Percentiles rank a stretch among this genome's conserved stretches.
These are phyloP conservation scores for Sanghuangporus sanghuang DNA, from an alignment of 1,284 basidiomycete genomes.

Conservation along the genomic window DNA sequence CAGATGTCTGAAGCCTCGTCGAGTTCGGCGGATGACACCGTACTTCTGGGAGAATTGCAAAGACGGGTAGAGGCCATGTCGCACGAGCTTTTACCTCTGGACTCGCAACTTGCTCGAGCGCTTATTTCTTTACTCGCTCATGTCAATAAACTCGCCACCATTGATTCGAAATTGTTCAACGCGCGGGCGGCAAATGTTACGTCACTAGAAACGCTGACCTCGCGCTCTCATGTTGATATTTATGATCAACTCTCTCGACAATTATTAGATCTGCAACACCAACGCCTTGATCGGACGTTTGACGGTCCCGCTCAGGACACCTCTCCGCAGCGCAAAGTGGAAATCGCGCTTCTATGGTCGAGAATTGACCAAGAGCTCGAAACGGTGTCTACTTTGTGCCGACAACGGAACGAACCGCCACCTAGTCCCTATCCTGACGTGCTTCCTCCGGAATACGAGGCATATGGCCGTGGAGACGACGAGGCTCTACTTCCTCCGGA, in stretches of 20 bases:
- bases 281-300: slow-evolving; percentile 37
- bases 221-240: slow-evolving; percentile 35
- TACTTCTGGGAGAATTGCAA: slow-evolving; percentile 60
- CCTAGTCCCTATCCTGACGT: slow-evolving; percentile 30
- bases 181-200: slow-evolving; percentile 22
- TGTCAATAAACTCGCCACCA: slow-evolving; percentile 51
- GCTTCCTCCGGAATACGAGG: slow-evolving; percentile 68
- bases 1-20: slow-evolving; percentile 42
- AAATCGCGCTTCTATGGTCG: slow-evolving; percentile 67
- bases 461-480: slow-evolving; percentile 35
- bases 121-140: slow-evolving; percentile 64
- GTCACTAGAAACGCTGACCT: slow-evolving; percentile 16
- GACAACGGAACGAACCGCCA: slow-evolving; percentile 41
- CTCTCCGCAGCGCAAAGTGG: slow-evolving; percentile 51
- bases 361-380: slow-evolving; percentile 72
- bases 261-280: slow-evolving; percentile 59
- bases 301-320: slow-evolving; percentile 26
- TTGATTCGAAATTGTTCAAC: slow-evolving; percentile 23
- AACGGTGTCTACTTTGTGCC: slow-evolving; percentile 57
- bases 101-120: slow-evolving; percentile 56
- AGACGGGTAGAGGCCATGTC: slow-evolving; percentile 46
- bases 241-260: slow-evolving; percentile 63
- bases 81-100: slow-evolving; percentile 38
- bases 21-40: slow-evolving; percentile 36
- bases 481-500: slow-evolving; percentile 49